These are phyloP conservation scores for Suillus paluster DNA, from an alignment of 768 basidiomycete genomes.

Conservation along the genomic window DNA sequence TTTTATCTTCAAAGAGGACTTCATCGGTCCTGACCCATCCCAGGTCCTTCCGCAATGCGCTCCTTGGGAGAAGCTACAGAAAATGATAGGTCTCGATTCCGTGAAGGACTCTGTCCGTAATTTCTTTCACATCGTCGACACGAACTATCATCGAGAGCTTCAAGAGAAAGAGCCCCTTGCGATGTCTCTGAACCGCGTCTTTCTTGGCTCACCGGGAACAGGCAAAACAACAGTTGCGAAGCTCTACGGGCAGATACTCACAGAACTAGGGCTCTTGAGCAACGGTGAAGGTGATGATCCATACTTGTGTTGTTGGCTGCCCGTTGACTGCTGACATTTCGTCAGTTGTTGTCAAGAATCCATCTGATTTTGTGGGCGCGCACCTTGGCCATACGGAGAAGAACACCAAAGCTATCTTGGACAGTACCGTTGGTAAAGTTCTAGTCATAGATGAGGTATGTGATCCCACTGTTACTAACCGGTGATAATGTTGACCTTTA, in stretches of 20 bases:
- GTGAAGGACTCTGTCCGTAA: conserved; percentile 60
- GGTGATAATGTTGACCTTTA: background rate
- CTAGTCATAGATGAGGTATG: conserved; percentile 71
- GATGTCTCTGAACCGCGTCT: conserved; percentile 64
- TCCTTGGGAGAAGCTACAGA: conserved; percentile 56
- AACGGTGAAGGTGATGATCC: conserved; percentile 64
- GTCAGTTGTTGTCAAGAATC: conserved; percentile 67
- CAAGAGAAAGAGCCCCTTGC: conserved; percentile 54
- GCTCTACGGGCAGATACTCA: conserved; percentile 65
- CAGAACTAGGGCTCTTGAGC: conserved; percentile 63
- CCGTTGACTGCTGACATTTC: background rate
- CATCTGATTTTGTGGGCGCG: conserved; percentile 66
- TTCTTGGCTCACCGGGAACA: conserved; percentile 71
- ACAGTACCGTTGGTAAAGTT: conserved; percentile 63
- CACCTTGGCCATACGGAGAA: conserved; percentile 63
- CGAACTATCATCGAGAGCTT: conserved; percentile 65
- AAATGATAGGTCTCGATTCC: conserved; percentile 53
- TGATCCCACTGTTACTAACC: background rate
- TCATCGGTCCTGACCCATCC: conserved; percentile 69
- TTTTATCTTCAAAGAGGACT: conserved; percentile 52
- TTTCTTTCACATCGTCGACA: conserved; percentile 49
- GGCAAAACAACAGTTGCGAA: conserved; percentile 75
- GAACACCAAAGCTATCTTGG: conserved; percentile 68
- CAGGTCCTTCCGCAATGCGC: conserved; percentile 46
- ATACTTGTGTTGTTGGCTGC: background rate